phyloP scores from a whole-genome alignment of 352 stramenopile genomes.

The Globisporangium polare region DNA sequence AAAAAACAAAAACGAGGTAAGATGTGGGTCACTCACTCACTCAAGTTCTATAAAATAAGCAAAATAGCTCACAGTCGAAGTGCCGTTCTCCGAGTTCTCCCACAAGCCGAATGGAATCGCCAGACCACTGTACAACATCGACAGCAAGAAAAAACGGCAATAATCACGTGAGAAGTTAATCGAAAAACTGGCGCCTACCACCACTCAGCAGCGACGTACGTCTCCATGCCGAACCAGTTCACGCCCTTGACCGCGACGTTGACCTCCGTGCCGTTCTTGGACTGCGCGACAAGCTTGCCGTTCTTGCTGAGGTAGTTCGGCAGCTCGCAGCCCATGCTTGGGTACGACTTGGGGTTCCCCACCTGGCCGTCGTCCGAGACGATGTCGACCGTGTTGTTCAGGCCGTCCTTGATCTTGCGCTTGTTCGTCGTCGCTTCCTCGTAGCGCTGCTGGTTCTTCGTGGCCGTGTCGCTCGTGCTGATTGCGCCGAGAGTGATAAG shows the following conservation, averaged over 20 bases:
- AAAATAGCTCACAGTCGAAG: conserved; percentile 40
- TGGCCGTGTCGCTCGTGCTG: conserved; percentile 2
- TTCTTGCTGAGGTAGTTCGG: conserved; percentile 30
- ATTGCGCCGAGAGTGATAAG: conserved; percentile 15
- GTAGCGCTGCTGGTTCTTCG: conserved; percentile 11
- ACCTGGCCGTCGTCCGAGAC: conserved; percentile 45
- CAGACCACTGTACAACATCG: conserved; percentile 16
- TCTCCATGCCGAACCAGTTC: conserved; percentile 83
- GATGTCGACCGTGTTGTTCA: conserved; percentile 16
- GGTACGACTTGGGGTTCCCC: conserved; percentile 57
- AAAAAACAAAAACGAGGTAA: background rate
- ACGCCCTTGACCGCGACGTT: conserved; percentile 52
- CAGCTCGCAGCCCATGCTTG: conserved; percentile 20
- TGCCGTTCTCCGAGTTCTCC: conserved; percentile 69
- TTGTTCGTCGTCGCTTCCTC: conserved; percentile 16
- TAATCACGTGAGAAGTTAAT: background rate
- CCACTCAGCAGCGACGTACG: conserved; percentile 21
- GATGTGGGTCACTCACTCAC: background rate
- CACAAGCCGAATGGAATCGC: conserved; percentile 64
- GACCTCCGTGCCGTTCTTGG: conserved; percentile 50
- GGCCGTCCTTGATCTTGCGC: conserved; percentile 28
- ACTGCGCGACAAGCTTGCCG: conserved; percentile 17
- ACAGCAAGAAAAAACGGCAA: background rate
- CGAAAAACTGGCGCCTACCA: too few relatives aligned
- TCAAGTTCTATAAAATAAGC: too few relatives aligned